Base-by-base conservation (phyloP, 345 rosid species). In the Odontarrhena argentea region DNA sequence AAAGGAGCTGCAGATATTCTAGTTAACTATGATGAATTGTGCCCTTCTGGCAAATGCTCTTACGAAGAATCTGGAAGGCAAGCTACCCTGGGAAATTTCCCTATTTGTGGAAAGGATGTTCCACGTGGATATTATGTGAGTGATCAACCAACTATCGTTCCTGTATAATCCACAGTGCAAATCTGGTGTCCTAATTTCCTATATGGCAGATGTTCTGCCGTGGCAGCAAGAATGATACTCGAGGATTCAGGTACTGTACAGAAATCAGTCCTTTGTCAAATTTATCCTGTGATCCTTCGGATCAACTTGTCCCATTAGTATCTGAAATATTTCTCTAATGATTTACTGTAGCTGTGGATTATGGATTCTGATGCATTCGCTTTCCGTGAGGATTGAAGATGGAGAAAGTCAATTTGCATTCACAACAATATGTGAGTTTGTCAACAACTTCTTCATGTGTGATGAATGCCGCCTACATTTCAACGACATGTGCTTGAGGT, bases 61-160 rank as follows among this genome's bases (percentile, higher is more conserved):
- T 78, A 77, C 12, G 40, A 81, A 52, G 83, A 79, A 65, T 65
- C 34, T 59, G 76, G 67, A 79, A 73, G 67, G 65, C 86, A 79
- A 57, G 79, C 70, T 57, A 51, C 73, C 55, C 75, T 84, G 10
- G 69, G 60, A 47, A 83, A 70, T 74, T 78, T 86, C 76, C 88
- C 76, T 63, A 86, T 91, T 38, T 95, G 99, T 77, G 99, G 99
- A 62, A 91, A 95, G 69, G 96, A 86, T 74, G 85, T 95, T 80
- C 99, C 97, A 24, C 95, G 90, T 72, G 99, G 99, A 80, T 89
- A 95, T 67, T 95, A 97, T 86, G 99, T 95, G 67, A 44, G 74
- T 56, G 32, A 32, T 30, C 64, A 18, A 40, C 61, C 58, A 55
- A 41, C 7, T 40, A 52, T 64, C 22, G 22, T 9, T 48, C 12